A percentile compares a stretch with the other conserved stretches of the same genome.
Conservation (phyloP, 1,284 basidiomycete genomes). For the Cryptococcus sp. region DNA sequence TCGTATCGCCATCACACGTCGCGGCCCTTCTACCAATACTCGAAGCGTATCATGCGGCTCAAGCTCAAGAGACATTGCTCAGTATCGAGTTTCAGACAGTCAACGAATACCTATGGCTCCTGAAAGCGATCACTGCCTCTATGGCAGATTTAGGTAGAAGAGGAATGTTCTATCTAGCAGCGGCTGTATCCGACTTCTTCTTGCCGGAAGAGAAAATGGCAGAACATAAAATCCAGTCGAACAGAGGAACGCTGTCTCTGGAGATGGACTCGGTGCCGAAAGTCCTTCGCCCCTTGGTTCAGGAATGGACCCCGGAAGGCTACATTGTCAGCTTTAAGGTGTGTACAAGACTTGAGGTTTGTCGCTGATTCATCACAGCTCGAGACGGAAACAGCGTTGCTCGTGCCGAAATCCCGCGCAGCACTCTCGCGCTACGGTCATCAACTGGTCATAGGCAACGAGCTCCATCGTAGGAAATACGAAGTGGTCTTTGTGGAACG, state of each 20-base stretch:
- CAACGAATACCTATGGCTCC: slow-evolving; percentile 92
- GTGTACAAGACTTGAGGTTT: slow-evolving; percentile 7
- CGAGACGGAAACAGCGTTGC: slow-evolving; percentile 80
- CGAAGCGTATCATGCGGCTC: slow-evolving; percentile 76
- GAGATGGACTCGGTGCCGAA: slow-evolving; percentile 99
- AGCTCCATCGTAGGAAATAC: slow-evolving; percentile 81
- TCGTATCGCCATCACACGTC: slow-evolving; percentile 64
- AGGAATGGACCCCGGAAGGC: slow-evolving; percentile 88
- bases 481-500: slow-evolving; percentile 83
- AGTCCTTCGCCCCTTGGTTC: slow-evolving; percentile 86
- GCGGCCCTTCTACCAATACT: slow-evolving; percentile 70
- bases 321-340: slow-evolving; percentile 98
- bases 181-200: slow-evolving; percentile 98
- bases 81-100: slow-evolving; percentile 91
- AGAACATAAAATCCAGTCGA: slow-evolving; percentile 97
- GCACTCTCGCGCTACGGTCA: slow-evolving; percentile 93
- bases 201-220: slow-evolving; percentile 86
- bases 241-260: slow-evolving; percentile 85
- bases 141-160: slow-evolving; percentile 65
- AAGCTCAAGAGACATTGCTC: slow-evolving; percentile 70
- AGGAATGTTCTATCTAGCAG: slow-evolving; percentile 94
- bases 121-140: slow-evolving; percentile 70
- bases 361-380: slow-evolving; percentile 60
- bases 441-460: slow-evolving; percentile 95
- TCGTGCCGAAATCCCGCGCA: slow-evolving; percentile 85